Conservation (phyloP, 805 yeast genomes). For the Brettanomyces custersianus region DNA sequence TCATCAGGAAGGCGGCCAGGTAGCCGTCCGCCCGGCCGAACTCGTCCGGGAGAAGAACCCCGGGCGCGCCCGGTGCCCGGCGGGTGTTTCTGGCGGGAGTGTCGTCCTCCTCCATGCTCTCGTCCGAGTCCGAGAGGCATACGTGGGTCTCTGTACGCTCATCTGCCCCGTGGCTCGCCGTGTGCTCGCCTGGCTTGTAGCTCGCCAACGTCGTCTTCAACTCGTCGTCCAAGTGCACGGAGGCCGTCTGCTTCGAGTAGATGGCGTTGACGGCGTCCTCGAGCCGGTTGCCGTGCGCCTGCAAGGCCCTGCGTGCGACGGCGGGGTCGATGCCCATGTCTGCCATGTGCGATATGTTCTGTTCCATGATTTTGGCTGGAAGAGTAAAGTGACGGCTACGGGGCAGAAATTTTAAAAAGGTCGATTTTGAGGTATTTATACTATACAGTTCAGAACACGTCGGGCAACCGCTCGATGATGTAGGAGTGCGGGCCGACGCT, state of each 20-base stretch:
- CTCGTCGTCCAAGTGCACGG: not conserved
- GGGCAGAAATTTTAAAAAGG: too few species aligned
- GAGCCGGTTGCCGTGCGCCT: conserved; percentile 21
- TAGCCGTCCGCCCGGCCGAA: conserved; percentile 28
- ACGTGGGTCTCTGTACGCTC: conserved; percentile 5
- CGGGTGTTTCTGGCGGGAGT: conserved; percentile 13
- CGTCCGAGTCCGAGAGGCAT: conserved; percentile 3
- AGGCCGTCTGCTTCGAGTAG: conserved; percentile 13
- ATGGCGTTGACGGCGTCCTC: conserved; percentile 28
- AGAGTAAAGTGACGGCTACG: too few species aligned
- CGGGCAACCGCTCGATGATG: conserved; percentile 91
- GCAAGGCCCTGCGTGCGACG: conserved; percentile 25
- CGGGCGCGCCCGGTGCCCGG: conserved; percentile 17
- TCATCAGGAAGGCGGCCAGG: conserved; percentile 32
- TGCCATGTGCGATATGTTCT: conserved; percentile 14
- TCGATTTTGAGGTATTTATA: too few species aligned
- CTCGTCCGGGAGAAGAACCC: conserved; percentile 27
- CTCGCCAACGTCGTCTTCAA: not conserved
- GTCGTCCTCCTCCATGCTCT: conserved; percentile 26
- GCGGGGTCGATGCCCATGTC: conserved; percentile 22
- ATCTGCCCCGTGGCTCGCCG: conserved; percentile 3
- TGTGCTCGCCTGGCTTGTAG: not conserved
- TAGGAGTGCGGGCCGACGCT: conserved; percentile 92
- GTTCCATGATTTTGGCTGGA: conserved; percentile 8
- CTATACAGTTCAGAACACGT: conserved; percentile 57